These are phyloP conservation scores for Beauveria medogensis DNA, from an alignment of 2,329 filamentous ascomycete genomes.

Conservation along the genomic window DNA sequence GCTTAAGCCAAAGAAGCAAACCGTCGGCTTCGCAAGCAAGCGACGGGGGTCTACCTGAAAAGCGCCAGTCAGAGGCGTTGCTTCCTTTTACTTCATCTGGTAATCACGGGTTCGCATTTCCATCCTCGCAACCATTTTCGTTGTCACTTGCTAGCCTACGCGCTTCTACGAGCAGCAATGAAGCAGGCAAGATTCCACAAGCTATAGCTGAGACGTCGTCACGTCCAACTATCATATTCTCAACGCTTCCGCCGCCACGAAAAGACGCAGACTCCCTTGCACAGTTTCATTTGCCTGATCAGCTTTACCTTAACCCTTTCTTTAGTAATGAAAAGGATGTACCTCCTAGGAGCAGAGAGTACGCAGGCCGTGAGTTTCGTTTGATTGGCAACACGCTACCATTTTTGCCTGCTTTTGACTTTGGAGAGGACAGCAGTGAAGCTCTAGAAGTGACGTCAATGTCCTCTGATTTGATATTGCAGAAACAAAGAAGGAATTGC, in stretches of 20 bases:
- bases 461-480: neutral
- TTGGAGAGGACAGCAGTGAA: conserved; percentile 32
- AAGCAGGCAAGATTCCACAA: neutral
- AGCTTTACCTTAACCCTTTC: conserved; percentile 77
- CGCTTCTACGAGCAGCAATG: neutral
- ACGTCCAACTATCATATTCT: conserved; percentile 13
- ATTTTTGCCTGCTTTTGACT: conserved; percentile 72
- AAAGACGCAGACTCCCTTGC: conserved; percentile 17
- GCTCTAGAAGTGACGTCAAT: neutral
- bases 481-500: conserved; percentile 15
- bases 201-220: neutral
- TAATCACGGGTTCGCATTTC: neutral
- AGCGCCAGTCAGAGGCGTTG: neutral
- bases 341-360: conserved; percentile 67
- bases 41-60: conserved; percentile 20
- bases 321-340: conserved; percentile 82
- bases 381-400: conserved; percentile 67
- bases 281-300: conserved; percentile 42
- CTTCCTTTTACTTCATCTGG: neutral
- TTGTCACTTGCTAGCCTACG: neutral
- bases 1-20: conserved; percentile 56
- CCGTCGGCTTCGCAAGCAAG: conserved; percentile 40
- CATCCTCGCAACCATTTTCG: conserved; percentile 4
- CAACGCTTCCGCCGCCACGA: conserved; percentile 21
- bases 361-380: conserved; percentile 79